A percentile compares a stretch with the other conserved stretches of the same genome.
phyloP scores from a whole-genome alignment of 75 land plant species.

The Selaginella tamariscina region DNA sequence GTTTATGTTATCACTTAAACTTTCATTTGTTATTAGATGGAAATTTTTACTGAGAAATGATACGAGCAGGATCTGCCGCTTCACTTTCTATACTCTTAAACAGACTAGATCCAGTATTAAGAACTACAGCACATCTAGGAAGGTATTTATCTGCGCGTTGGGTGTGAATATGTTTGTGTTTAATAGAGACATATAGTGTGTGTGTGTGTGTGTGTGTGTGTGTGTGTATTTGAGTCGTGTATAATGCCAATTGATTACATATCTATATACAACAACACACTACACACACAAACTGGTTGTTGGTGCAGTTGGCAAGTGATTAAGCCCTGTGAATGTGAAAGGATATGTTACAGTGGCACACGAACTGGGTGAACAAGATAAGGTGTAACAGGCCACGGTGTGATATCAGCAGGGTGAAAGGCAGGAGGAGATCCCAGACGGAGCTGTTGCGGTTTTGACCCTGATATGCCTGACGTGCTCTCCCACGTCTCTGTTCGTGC shows the following conservation, averaged over 20 bases:
- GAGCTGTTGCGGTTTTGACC: conserved; percentile 86
- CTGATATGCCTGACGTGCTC: conserved; percentile 97
- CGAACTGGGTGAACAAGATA: conserved; percentile 70
- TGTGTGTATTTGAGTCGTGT: background rate
- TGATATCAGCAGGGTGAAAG: conserved; percentile 77
- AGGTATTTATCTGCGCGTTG: conserved; percentile 66
- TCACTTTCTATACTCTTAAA: conserved; percentile 77
- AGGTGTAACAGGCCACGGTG: conserved; percentile 63
- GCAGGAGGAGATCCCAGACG: conserved; percentile 98
- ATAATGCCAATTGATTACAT: too few species aligned
- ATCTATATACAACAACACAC: background rate
- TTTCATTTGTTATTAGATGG: conserved; percentile 37
- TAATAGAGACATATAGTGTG: background rate
- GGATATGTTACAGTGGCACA: conserved; percentile 74
- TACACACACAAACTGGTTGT: too few species aligned
- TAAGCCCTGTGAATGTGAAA: conserved; percentile 77
- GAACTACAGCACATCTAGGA: conserved; percentile 74
- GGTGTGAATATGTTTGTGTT: too few species aligned
- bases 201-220: background rate
- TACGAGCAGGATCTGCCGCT: conserved; percentile 96
- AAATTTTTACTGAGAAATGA: conserved; percentile 97
- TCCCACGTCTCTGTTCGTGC: conserved; percentile 99
- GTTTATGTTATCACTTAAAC: too few species aligned
- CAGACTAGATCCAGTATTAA: conserved; percentile 75
- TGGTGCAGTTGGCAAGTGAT: conserved; percentile 95